A percentile compares a stretch with the other conserved stretches of the same genome.
These are phyloP conservation scores for Zasmidium citrigriseum DNA, from an alignment of 2,329 filamentous ascomycete genomes.

Conservation along the genomic window DNA sequence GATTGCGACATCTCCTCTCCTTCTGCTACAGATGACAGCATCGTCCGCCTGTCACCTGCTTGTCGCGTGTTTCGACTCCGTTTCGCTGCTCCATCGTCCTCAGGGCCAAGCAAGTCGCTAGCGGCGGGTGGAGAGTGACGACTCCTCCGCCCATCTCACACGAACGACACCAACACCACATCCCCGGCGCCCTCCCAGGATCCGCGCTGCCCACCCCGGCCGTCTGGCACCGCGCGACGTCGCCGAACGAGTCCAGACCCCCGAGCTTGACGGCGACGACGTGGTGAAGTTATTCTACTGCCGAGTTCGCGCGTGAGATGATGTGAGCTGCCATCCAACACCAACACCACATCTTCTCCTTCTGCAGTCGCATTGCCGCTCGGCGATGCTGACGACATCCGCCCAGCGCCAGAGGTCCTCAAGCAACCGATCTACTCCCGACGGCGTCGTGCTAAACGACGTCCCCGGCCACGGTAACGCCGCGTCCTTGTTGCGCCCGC, in stretches of 20 bases:
- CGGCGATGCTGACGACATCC: neutral
- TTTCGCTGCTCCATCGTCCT: too few relatives aligned
- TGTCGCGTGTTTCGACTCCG: too few relatives aligned
- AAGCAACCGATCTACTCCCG: conserved; percentile 7
- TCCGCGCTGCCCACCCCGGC: neutral
- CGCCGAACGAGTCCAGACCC: neutral
- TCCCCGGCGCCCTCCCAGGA: neutral
- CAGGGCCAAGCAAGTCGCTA: too few relatives aligned
- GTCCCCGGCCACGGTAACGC: neutral
- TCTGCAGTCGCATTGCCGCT: neutral
- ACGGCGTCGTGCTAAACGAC: conserved; percentile 11
- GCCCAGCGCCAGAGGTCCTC: neutral
- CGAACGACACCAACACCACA: neutral
- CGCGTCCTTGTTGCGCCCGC: conserved; percentile 13
- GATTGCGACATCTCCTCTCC: too few relatives aligned
- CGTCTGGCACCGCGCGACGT: too few relatives aligned
- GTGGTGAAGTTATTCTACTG: too few relatives aligned
- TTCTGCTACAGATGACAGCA: too few relatives aligned
- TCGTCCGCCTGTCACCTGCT: too few relatives aligned
- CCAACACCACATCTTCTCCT: neutral
- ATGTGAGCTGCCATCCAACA: neutral
- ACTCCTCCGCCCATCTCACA: neutral
- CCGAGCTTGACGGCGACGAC: neutral
- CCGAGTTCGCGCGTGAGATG: neutral
- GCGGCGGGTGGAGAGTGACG: neutral